Percentiles rank a stretch among this genome's conserved stretches.
Evolutionary conservation across 805 yeast genomes (phyloP).

Genomic region (Vanderwaltozyma polyspora): DNA sequence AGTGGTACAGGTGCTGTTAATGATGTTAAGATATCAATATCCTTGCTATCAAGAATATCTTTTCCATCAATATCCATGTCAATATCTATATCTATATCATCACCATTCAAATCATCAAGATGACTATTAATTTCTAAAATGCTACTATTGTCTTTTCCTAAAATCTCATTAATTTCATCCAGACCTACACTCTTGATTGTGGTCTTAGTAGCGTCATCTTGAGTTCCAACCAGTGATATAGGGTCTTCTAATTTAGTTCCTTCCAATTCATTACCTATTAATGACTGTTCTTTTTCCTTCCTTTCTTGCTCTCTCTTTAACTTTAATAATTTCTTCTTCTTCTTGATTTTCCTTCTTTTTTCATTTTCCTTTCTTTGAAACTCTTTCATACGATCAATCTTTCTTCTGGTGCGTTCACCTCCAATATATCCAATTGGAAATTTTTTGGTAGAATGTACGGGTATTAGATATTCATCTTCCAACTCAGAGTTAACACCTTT

Average conservation of each 20-base stretch:
- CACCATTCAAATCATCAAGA: conserved; percentile 4
- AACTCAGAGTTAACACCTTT: conserved; percentile 40
- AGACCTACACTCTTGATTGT: conserved; percentile 23
- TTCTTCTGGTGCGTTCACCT: conserved; percentile 26
- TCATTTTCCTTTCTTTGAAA: conserved; percentile 25
- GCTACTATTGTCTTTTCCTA: conserved; percentile 18
- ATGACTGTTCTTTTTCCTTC: conserved; percentile 14
- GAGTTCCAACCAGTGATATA: not conserved
- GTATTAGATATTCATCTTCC: conserved; percentile 24
- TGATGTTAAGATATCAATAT: conserved; percentile 25
- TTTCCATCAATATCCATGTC: conserved; percentile 1
- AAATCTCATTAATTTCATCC: conserved; percentile 23
- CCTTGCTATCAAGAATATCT: conserved; percentile 4
- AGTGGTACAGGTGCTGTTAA: conserved; percentile 26
- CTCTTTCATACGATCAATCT: conserved; percentile 27
- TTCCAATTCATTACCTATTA: not conserved
- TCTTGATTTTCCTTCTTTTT: conserved; percentile 25
- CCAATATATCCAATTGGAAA: conserved; percentile 29
- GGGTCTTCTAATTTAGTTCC: not conserved
- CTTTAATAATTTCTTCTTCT: conserved; percentile 24
- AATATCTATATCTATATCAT: conserved; percentile 4
- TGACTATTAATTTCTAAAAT: conserved; percentile 9
- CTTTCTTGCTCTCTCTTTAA: conserved; percentile 24
- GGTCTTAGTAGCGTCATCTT: conserved; percentile 19
- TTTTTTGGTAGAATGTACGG: conserved; percentile 20